Base-by-base conservation (phyloP, 257 asterid genomes). In the Marsdenia floribunda region DNA sequence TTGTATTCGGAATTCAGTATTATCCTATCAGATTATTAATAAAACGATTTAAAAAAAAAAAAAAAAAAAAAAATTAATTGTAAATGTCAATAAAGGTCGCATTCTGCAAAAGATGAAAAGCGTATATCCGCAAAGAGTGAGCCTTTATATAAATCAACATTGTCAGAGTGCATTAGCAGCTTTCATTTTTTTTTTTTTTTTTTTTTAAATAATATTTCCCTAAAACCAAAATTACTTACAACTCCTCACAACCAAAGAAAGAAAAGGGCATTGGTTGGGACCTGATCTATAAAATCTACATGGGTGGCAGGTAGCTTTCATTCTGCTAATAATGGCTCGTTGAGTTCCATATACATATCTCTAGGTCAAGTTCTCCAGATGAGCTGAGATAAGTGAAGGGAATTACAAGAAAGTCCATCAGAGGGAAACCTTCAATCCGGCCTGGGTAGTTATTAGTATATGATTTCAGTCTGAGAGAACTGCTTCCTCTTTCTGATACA, bases 401-500 rank as follows among this genome's bases (percentile, higher is more conserved):
- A 61, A 94, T 91, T 73, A 94, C 80, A 24, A 94, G 93, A 75
- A 94, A 94, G 84, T 94, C 99, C 80, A 78, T 68, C 0, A 90
- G 90, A 3, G 95, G 89, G 18, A 87, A 82, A 21, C 92, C 96
- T 73, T 90, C 93, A 22, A 90, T 77, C 82, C 93, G 83, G 70
- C 96, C 96, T 1, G 98, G 98, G 73, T 72, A 89, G 84, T 82
- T 92, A 60, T 80, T 85, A 0, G 96, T 84, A 73, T 81, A 86
- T 5, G 98, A 89, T 85, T 89, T 92, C 86, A 94, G 74, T 75
- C 97, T 88, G 46, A 94, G 87, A 52, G 97, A 95, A 80, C 93
- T 89, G 76, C 87, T 88, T 63, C 99, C 97, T 81, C 90, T 85
- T 80, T 92, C 98, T 12, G 99, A 84, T 15, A 81, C 88, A 24